Percentiles rank a stretch among this genome's conserved stretches.
phyloP scores from a whole-genome alignment of 225 moss, liverwort and hornwort species.

The Rhytidiadelphus loreus region DNA sequence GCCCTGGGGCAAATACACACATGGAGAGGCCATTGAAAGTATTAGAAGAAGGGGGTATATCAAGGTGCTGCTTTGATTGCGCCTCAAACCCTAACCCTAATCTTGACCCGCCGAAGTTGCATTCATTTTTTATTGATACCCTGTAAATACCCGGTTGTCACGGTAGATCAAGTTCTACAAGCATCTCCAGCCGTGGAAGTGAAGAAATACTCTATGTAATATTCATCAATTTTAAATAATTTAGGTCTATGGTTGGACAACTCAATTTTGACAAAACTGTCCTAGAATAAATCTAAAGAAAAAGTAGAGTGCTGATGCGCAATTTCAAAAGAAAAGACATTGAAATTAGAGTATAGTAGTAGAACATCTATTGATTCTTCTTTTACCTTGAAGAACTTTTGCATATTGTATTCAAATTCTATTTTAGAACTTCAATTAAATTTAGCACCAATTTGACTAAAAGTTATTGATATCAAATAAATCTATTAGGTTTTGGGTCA shows the following conservation, averaged over 20 bases:
- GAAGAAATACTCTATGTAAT: neutral
- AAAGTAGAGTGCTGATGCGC: neutral
- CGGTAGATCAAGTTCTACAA: too few relatives aligned
- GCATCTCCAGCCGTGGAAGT: neutral
- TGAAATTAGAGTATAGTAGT: rapidly evolving
- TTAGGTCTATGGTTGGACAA: neutral
- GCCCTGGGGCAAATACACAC: too few relatives aligned
- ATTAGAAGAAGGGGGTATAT: rapidly evolving
- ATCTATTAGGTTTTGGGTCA: rapidly evolving
- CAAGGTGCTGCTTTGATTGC: neutral
- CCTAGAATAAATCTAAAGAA: too few relatives aligned
- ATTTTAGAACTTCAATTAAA: neutral
- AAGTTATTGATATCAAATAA: neutral
- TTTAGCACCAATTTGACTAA: too few relatives aligned
- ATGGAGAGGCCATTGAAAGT: too few relatives aligned
- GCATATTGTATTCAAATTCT: neutral
- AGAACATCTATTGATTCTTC: too few relatives aligned
- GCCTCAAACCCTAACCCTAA: slow-evolving; percentile 5
- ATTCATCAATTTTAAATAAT: neutral
- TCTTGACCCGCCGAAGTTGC: neutral
- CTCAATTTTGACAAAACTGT: neutral
- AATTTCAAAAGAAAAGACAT: neutral
- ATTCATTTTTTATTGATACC: neutral
- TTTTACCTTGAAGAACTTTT: neutral
- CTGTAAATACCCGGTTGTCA: neutral